Conservation (phyloP, 1,284 basidiomycete genomes). For the Afroboletus lepidellus region DNA sequence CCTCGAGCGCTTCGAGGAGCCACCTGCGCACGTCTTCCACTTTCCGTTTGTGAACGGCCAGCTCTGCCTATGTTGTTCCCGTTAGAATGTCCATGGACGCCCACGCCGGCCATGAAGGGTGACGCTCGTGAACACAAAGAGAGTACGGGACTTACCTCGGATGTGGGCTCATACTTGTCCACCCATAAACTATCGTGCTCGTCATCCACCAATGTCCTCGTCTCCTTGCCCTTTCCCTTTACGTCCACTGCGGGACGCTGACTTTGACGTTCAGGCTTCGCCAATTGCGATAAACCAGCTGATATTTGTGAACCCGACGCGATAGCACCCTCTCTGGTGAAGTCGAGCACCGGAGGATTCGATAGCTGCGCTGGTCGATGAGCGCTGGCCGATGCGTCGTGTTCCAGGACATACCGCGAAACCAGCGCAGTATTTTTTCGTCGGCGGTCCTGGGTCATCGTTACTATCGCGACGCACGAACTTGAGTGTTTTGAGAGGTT, state of each 20-base stretch:
- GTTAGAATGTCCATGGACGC: no score
- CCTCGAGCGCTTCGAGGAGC: conserved; percentile 82
- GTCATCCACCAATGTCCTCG: not conserved
- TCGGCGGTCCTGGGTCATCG: conserved; percentile 21
- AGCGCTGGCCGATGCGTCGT: not conserved
- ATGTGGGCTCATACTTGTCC: conserved; percentile 69
- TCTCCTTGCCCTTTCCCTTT: conserved; percentile 50
- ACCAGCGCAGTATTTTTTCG: conserved; percentile 39
- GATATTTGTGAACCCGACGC: conserved; percentile 10
- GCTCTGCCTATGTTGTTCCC: conserved; percentile 52
- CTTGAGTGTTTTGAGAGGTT: conserved; percentile 39
- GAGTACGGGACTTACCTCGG: conserved; percentile 49
- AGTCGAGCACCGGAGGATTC: conserved; percentile 37
- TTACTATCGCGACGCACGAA: conserved; percentile 27
- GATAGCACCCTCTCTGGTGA: conserved; percentile 22
- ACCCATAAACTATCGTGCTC: conserved; percentile 68
- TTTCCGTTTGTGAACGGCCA: conserved; percentile 89
- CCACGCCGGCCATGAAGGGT: not conserved
- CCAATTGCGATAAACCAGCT: conserved; percentile 1
- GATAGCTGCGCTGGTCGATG: conserved; percentile 29
- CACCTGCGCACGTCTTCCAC: conserved; percentile 83
- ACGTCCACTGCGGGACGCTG: conserved; percentile 19
- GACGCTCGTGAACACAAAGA: not conserved
- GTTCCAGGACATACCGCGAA: conserved; percentile 13
- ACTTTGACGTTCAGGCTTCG: conserved; percentile 1